Evolutionary conservation across 1,284 basidiomycete genomes (phyloP).

Genomic region (Cryptococcus maquisensis): DNA sequence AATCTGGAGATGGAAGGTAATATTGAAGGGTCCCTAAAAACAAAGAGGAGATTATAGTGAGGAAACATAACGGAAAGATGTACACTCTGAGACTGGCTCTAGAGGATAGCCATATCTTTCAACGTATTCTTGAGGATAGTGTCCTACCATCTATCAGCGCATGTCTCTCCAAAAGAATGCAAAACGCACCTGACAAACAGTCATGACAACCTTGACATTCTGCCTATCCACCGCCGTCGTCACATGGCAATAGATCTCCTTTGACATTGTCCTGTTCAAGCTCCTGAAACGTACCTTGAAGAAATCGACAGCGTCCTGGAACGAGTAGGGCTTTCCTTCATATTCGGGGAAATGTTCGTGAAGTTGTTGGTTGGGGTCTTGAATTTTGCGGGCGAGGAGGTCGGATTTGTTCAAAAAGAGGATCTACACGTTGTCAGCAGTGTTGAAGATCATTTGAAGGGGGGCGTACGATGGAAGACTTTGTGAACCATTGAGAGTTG

Average conservation of each 20-base stretch:
- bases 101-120: constrained; percentile 23
- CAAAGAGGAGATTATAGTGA: not conserved
- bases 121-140: constrained; percentile 16
- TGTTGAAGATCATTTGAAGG: not conserved
- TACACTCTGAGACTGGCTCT: constrained; percentile 1
- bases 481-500: constrained; percentile 80
- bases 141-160: constrained; percentile 3
- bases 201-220: constrained; percentile 25
- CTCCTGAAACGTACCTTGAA: constrained; percentile 81
- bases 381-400: constrained; percentile 76
- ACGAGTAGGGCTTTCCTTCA: constrained; percentile 52
- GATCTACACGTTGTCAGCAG: constrained; percentile 52
- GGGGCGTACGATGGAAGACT: constrained; percentile 74
- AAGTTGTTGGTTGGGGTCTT: constrained; percentile 65
- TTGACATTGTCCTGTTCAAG: constrained; percentile 75
- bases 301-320: constrained; percentile 53
- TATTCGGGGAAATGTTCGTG: constrained; percentile 73
- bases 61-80: not conserved
- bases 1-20: no score
- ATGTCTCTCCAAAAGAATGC: not conserved
- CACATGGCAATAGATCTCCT: constrained; percentile 71
- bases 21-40: not conserved
- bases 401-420: constrained; percentile 89
- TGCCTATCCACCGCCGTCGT: constrained; percentile 27
- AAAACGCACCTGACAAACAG: constrained; percentile 15